These are phyloP conservation scores for Fusarium tupiense DNA, from an alignment of 2,329 filamentous ascomycete species.

Conservation along the genomic window DNA sequence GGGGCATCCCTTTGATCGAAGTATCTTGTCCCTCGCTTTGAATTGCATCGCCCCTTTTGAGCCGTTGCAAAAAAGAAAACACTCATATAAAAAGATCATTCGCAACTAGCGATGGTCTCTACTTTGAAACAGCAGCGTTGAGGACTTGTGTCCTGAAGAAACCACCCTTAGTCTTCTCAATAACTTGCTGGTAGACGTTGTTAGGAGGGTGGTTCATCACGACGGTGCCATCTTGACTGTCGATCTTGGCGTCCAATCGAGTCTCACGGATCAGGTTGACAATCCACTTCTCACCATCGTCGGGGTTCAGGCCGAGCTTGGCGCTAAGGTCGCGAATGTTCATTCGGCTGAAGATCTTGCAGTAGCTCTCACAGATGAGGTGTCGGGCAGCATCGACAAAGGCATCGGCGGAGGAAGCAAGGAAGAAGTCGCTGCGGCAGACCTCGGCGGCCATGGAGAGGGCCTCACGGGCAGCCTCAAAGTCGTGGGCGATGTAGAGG, in stretches of 20 bases:
- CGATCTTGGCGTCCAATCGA: constrained; percentile 97
- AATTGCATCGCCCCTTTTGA: constrained; percentile 37
- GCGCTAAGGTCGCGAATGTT: constrained; percentile 97
- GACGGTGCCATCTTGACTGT: constrained; percentile 98
- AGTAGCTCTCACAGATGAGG: constrained; percentile 98
- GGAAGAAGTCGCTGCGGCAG: constrained; percentile 94
- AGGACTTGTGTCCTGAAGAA: constrained; percentile 99
- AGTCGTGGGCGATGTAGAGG: constrained; percentile 86
- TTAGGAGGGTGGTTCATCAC: constrained; percentile 99
- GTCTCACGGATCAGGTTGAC: constrained; percentile 99
- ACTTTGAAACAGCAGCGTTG: constrained; percentile 70
- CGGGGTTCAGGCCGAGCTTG: constrained; percentile 88
- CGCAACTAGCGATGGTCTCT: constrained; percentile 36
- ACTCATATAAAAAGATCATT: constrained; percentile 28
- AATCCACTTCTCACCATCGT: constrained; percentile 99
- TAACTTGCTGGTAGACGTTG: constrained; percentile 99
- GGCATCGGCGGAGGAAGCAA: constrained; percentile 81
- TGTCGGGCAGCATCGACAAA: constrained; percentile 96
- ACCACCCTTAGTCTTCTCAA: constrained; percentile 97
- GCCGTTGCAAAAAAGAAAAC: constrained; percentile 38
- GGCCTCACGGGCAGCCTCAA: constrained; percentile 93
- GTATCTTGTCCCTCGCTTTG: constrained; percentile 17
- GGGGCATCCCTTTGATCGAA: constrained; percentile 27
- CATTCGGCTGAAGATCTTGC: constrained; percentile 99
- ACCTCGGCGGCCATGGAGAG: constrained; percentile 90